Base-by-base conservation (phyloP, 2,329 filamentous ascomycete species). In the Trichoderma sp. region DNA sequence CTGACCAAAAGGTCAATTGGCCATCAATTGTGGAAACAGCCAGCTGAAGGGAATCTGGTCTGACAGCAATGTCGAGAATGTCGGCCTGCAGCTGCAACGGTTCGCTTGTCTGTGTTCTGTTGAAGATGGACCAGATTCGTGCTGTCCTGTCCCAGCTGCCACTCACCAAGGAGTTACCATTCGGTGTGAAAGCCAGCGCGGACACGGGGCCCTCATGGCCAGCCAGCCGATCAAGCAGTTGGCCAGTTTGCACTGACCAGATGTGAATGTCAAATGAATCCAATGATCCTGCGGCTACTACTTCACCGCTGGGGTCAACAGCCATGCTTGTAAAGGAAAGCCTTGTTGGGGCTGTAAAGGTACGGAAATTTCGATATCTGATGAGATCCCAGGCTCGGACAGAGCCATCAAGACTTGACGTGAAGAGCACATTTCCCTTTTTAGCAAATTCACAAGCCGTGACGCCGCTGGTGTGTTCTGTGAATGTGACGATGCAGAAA, bases 231-330 rank as follows among this genome's bases (percentile, higher is more conserved):
- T 99, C 97, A 6, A 99, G 91, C 21, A 99, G 88, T 83, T 99
- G 97, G 3, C 97, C 97, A 0, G 96, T 99, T 82, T 99, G 97
- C 4, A 99, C 97, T 6, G 95, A 98, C 97, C 97, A 99, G 77
- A 99, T 94, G 84, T 99, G 95, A 69, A 99, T 94, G 81, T 98
- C 96, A 79, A 98, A 98, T 5, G 95, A 98, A 83, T 99, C 97
- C 18, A 97, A 89, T 1, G 96, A 98, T 3, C 96, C 97, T 11
- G 97, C 97, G 76, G 96, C 97, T 3, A 99, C 94, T 9, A 99
- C 94, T 84, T 99, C 97, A 71, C 97, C 97, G 78, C 95, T 98
- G 0, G 97, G 95, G 79, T 99, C 97, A n/a, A 98, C 95, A 1
- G 97, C 95, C 83, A 99, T 89, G 75, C 94, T 97, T 18, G 95